A percentile compares a stretch with the other conserved stretches of the same genome.
Evolutionary conservation across 2,329 filamentous ascomycete genomes (phyloP).

Genomic region (Malbranchea zuffiana): DNA sequence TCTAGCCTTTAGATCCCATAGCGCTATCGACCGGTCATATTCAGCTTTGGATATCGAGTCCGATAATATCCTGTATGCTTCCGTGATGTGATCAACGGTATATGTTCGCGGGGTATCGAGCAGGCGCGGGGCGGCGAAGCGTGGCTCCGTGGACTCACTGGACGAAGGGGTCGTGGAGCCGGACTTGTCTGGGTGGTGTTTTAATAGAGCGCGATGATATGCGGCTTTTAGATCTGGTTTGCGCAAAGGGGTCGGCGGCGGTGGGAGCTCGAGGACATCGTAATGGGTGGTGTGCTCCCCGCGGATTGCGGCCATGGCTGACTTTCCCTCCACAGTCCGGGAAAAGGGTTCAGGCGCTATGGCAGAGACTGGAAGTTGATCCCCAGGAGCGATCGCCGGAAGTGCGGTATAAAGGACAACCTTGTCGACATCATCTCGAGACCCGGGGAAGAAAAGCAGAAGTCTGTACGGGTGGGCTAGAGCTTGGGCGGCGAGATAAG

Average conservation of each 20-base stretch:
- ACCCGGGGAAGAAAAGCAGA: too few relatives aligned
- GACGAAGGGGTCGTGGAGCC: constrained; percentile 4
- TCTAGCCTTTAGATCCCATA: constrained; percentile 23
- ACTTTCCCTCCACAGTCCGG: too few relatives aligned
- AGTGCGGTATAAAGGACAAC: too few relatives aligned
- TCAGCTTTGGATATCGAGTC: constrained; percentile 34
- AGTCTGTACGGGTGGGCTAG: too few relatives aligned
- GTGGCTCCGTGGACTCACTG: neutral
- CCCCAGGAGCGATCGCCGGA: too few relatives aligned
- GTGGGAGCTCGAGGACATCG: constrained; percentile 31
- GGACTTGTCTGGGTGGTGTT: constrained; percentile 46
- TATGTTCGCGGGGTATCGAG: constrained; percentile 14
- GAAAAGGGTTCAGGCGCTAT: too few relatives aligned
- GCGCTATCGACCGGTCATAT: constrained; percentile 38
- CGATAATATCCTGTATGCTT: constrained; percentile 46
- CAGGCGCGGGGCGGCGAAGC: neutral
- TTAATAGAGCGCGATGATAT: constrained; percentile 47
- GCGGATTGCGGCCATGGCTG: too few relatives aligned
- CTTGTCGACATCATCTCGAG: too few relatives aligned
- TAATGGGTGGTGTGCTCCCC: constrained; percentile 28
- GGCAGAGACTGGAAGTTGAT: too few relatives aligned
- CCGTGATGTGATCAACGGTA: constrained; percentile 48
- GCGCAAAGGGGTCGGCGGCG: constrained; percentile 18
- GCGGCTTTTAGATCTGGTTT: constrained; percentile 42
- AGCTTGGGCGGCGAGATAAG: too few relatives aligned